phyloP scores from a whole-genome alignment of 139 green algal genomes.

The Haematococcus sp. region DNA sequence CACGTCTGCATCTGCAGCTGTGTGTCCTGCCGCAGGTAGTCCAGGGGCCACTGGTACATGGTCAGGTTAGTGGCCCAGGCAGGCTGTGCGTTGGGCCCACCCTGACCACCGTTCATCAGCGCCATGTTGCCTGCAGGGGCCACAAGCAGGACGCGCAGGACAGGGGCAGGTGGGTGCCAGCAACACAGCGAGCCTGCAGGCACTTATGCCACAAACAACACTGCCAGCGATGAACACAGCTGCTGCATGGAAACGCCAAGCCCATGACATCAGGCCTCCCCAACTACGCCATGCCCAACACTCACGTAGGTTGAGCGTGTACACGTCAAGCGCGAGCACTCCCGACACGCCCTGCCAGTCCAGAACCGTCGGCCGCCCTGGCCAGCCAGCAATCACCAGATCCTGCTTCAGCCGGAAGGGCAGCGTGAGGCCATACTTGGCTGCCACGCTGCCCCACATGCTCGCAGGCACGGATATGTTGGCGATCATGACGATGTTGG shows the following conservation, averaged over 20 bases:
- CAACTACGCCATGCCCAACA: background rate
- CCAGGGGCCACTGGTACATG: constrained; percentile 8
- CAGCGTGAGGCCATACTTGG: too few relatives aligned
- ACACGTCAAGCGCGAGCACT: background rate
- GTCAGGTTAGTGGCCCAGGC: constrained; percentile 1
- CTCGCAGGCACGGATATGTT: background rate
- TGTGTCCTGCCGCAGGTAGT: background rate
- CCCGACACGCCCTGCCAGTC: background rate
- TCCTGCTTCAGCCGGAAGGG: background rate
- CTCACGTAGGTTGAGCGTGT: constrained; percentile 5
- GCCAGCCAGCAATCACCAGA: constrained; percentile 9
- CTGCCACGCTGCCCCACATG: background rate
- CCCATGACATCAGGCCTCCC: too few relatives aligned
- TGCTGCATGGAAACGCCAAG: too few relatives aligned
- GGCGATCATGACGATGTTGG: background rate
- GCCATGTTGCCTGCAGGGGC: constrained; percentile 8
- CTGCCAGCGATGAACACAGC: too few relatives aligned
- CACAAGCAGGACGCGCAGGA: too few relatives aligned
- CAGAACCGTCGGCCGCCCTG: background rate
- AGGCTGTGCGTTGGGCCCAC: background rate
- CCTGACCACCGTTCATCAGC: constrained; percentile 7
- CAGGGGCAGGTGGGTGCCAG: too few relatives aligned
- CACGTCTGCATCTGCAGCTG: background rate
- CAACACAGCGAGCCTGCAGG: too few relatives aligned
- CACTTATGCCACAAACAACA: too few relatives aligned